Evolutionary conservation across 345 rosid genomes (phyloP), one percentile per base, ranked within the genome.

Genomic region (Adansonia digitata): DNA sequence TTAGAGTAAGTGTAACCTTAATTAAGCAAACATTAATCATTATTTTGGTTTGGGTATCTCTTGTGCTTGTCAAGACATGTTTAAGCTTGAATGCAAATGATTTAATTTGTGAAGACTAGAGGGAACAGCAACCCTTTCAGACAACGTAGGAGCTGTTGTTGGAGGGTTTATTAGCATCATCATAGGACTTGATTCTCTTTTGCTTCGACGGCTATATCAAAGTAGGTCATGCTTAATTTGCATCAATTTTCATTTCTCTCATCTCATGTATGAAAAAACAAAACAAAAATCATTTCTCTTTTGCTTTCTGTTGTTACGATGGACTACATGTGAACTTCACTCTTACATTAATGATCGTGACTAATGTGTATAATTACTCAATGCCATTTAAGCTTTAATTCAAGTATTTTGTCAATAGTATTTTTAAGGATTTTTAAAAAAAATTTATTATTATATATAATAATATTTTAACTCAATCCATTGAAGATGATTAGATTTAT

Each of bases 81-180:
- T 43, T 24, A 67, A 22, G 49, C 65, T 31, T 60, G 39, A 60
- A 29, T 60, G 65, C 20, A 60, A 60, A 9, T 10, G 7, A 7
- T 60, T 43, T 67, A 15, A 7, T 60, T 43, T 67, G 39, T 45
- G 51, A 24, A 15, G 35, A 45, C 15, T 45, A 29, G 14, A 26
- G 56, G 55, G 72, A 45, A 6, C 70, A 64, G 14, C 17, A 39
- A 20, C 48, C 24, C 69, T 45, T 13, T 34, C 4, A 2, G 34
- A 24, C 61, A 56, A 31, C 8, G 42, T 60, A 6, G 18, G 40
- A 60, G 13, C 29, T 56, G 24, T 8, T 62, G 27, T 35, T 63
- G 68, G 43, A n/a, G 27, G 51, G 71, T 46, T 24, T 66, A 22
- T 20, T 66, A 66, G 70, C 51, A 66, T 22, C 71, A 66, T 43